Base-by-base conservation (phyloP, 139 green algal genomes). In the Chlorella ohadii region DNA sequence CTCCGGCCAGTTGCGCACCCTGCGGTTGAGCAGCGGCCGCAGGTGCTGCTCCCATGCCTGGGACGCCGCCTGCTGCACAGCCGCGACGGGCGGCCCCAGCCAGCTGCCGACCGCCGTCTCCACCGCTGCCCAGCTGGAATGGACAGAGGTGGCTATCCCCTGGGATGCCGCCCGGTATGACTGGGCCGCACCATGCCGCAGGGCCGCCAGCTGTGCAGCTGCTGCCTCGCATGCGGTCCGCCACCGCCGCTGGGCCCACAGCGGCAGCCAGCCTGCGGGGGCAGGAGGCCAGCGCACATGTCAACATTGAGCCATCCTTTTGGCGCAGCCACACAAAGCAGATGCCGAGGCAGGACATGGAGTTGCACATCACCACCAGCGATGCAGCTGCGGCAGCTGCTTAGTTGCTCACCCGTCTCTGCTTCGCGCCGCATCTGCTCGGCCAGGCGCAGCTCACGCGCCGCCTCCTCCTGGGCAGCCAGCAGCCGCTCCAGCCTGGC, bases 401-500 rank as follows among this genome's bases (percentile, higher is more conserved):
- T n/a, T n/a, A n/a, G n/a, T n/a, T 3, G 23, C 75, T 71, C n/a
- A 57, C 76, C 76, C 38, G 36, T 36, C 36, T 82, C 76, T 5
- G 76, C 76, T 59, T 57, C 31, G 2, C 41, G 27, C 76, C 71
- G 57, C 57, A 82, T 38, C 57, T 82, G 56, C 16, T 66, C 17
- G 0, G 76, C 59, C 20, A 39, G 76, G 36, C 36, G 76, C 76
- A 82, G 65, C 59, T 82, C 76, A 0, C 36, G 36, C 16, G 64
- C 64, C 20, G 76, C 76, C 17, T 38, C 76, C 76, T 82, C 76
- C 28, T 72, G 76, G 0, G 76, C 76, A 20, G 57, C 65, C 33
- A 82, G 59, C 76, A 82, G 36, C 23, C 39, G 57, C 76, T 72
- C 27, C 76, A 82, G 76, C 38, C 76, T 82, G 76, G 44, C 44